These are phyloP conservation scores for Lunularia cruciata DNA, from an alignment of 225 moss, liverwort and hornwort genomes.

Conservation along the genomic window DNA sequence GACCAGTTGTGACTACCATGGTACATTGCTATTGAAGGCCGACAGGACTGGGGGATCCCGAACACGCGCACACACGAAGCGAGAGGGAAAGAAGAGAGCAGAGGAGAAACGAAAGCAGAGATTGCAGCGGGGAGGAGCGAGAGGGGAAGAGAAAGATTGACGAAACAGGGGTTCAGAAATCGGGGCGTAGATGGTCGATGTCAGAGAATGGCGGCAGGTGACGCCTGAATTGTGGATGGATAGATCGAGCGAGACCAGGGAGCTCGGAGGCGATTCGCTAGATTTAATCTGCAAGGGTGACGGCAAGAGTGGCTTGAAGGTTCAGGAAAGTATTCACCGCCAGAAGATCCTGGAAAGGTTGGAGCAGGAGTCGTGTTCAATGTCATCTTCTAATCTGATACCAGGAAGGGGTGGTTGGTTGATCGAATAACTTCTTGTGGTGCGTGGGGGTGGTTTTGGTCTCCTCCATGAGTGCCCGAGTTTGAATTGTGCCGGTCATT, in stretches of 20 bases:
- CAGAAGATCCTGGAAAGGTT: not conserved
- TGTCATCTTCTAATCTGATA: not conserved
- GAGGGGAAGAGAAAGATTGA: not conserved
- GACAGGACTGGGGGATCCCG: not conserved
- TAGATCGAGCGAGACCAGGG: constrained; percentile 1
- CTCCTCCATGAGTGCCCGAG: not conserved
- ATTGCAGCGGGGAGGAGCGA: not conserved
- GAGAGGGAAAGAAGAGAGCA: not conserved
- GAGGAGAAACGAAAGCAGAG: not conserved
- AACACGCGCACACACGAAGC: not conserved
- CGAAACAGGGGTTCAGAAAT: not conserved
- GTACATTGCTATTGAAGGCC: not conserved
- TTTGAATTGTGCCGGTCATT: constrained; percentile 3
- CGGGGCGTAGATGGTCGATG: not conserved
- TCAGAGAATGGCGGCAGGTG: constrained; percentile 9
- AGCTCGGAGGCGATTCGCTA: not conserved
- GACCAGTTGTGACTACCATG: no score
- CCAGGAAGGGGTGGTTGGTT: not conserved
- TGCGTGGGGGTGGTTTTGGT: not conserved
- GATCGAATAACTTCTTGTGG: not conserved
- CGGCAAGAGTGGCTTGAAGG: not conserved
- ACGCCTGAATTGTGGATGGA: constrained; percentile 21
- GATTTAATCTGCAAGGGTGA: not conserved
- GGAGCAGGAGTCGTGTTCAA: not conserved
- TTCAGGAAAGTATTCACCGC: not conserved